These are phyloP conservation scores for Trichosporon sp. DNA, from an alignment of 1,284 basidiomycete genomes.

Conservation along the genomic window DNA sequence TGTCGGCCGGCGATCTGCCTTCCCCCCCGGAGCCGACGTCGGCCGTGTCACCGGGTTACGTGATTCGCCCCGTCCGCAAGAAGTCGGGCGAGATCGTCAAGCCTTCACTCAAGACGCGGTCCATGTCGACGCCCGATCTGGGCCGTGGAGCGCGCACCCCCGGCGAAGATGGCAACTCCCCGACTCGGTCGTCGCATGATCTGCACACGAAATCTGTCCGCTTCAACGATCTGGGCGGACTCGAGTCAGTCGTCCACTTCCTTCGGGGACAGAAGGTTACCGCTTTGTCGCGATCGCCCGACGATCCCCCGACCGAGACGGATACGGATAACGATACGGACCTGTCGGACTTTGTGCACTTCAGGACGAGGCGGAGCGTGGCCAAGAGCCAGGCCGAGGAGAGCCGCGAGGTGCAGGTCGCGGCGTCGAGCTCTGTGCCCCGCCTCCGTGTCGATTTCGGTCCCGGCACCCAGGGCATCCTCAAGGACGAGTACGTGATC, in stretches of 20 bases:
- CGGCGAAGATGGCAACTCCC: slow-evolving; percentile 25
- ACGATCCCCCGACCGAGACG: slow-evolving; percentile 47
- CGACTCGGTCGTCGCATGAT: slow-evolving; percentile 27
- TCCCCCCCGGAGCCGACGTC: slow-evolving; percentile 16
- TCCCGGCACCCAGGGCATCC: slow-evolving; percentile 44
- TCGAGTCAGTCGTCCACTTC: slow-evolving; percentile 57
- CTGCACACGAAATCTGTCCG: slow-evolving; percentile 55
- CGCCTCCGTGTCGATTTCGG: slow-evolving; percentile 54
- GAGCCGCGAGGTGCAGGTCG: slow-evolving; percentile 45
- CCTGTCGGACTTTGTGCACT: slow-evolving; percentile 54
- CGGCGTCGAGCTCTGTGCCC: slow-evolving; percentile 48
- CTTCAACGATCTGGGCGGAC: slow-evolving; percentile 45
- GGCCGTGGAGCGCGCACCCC: slow-evolving; percentile 38
- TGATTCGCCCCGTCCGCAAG: slow-evolving; percentile 53
- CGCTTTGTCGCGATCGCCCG: slow-evolving; percentile 52
- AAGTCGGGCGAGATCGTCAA: slow-evolving; percentile 58
- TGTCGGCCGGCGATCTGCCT: slow-evolving; percentile 18
- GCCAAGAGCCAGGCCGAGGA: slow-evolving; percentile 27
- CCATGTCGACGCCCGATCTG: slow-evolving; percentile 56
- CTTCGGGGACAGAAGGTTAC: slow-evolving; percentile 54
- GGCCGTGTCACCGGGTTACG: slow-evolving; percentile 26
- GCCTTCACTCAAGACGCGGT: slow-evolving; percentile 55
- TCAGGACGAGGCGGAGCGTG: slow-evolving; percentile 50
- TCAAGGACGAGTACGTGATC: slow-evolving; percentile 50
- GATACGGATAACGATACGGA: slow-evolving; percentile 55